Base-by-base conservation (phyloP, 345 rosid species). In the Balakata baccata region DNA sequence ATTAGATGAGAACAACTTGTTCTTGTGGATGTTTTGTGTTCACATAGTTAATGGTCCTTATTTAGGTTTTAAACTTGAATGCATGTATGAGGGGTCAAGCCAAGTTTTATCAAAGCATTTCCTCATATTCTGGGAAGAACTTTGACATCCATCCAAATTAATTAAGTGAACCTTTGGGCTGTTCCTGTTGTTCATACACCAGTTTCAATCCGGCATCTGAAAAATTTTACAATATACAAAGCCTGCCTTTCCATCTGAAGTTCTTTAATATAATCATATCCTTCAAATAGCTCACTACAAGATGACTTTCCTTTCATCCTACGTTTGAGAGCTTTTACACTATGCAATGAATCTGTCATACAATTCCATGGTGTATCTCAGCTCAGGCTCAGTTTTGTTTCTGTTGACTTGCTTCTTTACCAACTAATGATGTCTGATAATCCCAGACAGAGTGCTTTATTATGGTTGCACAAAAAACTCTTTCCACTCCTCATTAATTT, bases 401-500 rank as follows among this genome's bases (percentile, higher is more conserved):
- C 18, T 20, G 3, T 54, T 51, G 46, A 47, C 64, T 46, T 57
- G 29, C 14, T 58, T 67, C 66, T 71, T 50, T 64, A 70, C 9
- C 7, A 50, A 12, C 66, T 11, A 68, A 38, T 17, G 68, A 16
- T 16, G 34, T 70, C 64, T 18, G 41, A 64, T 37, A n/a, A 37
- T 43, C 34, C 3, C 34, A 1, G 43, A 47, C 17, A 52, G 64
- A 20, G 20, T 58, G 46, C 77, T 25, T 52, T 37, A 10, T 25
- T 12, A 38, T 20, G 20, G 43, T 49, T 72, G 68, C 71, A 64
- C 71, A 11, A 29, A 61, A 77, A 20, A n/a, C 57, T 74, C 66
- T 64, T 61, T 53, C 34, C 66, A 18, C 57, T 75, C 66, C 56
- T 67, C 14, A 14, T 43, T 43, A 43, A 47, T 50, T 58, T 45